Conservation (phyloP, 345 rosid species). For the Salix udensis region DNA sequence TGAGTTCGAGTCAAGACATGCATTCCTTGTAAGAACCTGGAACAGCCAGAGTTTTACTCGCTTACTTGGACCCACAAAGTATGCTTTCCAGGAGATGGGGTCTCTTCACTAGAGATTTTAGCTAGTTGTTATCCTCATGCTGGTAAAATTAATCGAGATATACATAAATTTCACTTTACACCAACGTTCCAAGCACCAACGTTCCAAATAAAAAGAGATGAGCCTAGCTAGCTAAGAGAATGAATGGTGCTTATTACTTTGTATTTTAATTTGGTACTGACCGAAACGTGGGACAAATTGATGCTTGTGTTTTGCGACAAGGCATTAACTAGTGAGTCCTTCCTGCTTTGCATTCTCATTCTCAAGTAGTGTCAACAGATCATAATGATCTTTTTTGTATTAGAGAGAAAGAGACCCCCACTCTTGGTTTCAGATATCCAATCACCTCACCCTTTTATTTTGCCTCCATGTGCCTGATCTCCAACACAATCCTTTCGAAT, state of each 20-base stretch:
- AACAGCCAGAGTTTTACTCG: fast-evolving
- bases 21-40: fast-evolving
- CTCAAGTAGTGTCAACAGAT: not conserved
- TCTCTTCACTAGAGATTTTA: too few species aligned
- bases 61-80: too few species aligned
- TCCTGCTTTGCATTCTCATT: not conserved
- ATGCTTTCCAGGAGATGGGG: fast-evolving
- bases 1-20: too few species aligned
- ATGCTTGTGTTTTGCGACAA: not conserved
- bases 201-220: too few species aligned
- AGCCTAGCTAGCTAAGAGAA: too few species aligned
- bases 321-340: not conserved
- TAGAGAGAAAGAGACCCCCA: not conserved
- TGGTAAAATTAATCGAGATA: too few species aligned
- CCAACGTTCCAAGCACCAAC: too few species aligned
- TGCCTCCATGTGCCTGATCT: not conserved
- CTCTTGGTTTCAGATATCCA: not conserved
- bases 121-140: fast-evolving
- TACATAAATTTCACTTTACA: too few species aligned
- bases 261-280: not conserved
- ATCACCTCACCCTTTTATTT: not conserved
- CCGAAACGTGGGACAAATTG: not conserved
- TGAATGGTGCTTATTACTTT: not conserved
- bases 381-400: not conserved
- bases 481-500: not conserved